Percentiles rank a stretch among this genome's conserved stretches.
These are phyloP conservation scores for Sclerotinia borealis DNA, from an alignment of 2,329 filamentous ascomycete species.

Conservation along the genomic window DNA sequence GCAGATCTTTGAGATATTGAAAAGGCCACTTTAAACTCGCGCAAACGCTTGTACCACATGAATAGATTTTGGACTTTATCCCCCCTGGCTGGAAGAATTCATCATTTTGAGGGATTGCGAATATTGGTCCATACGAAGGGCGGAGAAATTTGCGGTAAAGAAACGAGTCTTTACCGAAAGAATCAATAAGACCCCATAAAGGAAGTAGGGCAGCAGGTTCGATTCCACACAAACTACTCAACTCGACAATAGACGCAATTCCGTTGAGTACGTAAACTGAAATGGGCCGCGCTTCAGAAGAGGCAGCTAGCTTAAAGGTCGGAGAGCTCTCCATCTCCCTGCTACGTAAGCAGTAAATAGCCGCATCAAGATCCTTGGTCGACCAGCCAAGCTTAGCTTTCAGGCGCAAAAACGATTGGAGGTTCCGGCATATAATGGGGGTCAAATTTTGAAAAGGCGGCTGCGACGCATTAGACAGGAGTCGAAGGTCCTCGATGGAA, in stretches of 20 bases:
- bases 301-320: background rate
- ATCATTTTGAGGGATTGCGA: background rate
- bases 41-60: background rate
- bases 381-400: background rate
- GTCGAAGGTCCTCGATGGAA: background rate
- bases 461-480: background rate
- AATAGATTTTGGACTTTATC: background rate
- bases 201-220: background rate
- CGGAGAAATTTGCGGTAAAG: background rate
- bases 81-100: background rate
- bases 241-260: background rate
- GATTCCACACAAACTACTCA: background rate
- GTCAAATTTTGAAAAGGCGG: background rate
- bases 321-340: background rate
- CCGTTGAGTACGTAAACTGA: background rate
- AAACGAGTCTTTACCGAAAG: background rate
- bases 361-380: background rate
- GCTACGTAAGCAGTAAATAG: background rate
- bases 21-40: background rate
- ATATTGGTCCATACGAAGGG: background rate
- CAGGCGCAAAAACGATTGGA: background rate
- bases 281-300: background rate
- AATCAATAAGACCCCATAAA: background rate
- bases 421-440: background rate
- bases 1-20: background rate